These are phyloP conservation scores for Phytophthora cajani DNA, from an alignment of 352 stramenopile species.

Conservation along the genomic window DNA sequence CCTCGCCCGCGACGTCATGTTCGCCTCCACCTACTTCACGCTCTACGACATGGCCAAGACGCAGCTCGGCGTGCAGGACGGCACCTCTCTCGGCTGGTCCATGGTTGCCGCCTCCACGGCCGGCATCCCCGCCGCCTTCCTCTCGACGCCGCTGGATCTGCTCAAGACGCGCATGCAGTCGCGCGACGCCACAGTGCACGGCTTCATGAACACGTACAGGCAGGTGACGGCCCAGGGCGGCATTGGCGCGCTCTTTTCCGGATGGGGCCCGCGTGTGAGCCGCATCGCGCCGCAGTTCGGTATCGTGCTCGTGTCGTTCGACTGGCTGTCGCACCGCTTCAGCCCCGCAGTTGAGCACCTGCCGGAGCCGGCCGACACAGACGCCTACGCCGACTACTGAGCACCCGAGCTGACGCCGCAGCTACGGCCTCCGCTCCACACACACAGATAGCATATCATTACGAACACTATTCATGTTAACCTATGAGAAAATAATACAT, in stretches of 20 bases:
- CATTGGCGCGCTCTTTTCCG: slow-evolving; percentile 61
- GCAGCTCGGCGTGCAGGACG: slow-evolving; percentile 67
- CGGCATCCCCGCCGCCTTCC: slow-evolving; percentile 75
- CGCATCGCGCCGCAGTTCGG: slow-evolving; percentile 84
- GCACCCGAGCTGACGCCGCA: not conserved
- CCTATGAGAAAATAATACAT: slow-evolving; percentile 43
- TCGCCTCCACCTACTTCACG: slow-evolving; percentile 82
- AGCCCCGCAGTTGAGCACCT: slow-evolving; percentile 21
- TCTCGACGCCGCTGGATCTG: slow-evolving; percentile 80
- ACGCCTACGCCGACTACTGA: slow-evolving; percentile 47
- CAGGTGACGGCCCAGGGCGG: slow-evolving; percentile 64
- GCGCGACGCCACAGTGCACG: slow-evolving; percentile 45
- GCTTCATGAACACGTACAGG: slow-evolving; percentile 60
- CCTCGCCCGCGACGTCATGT: slow-evolving; percentile 74
- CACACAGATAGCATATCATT: slow-evolving; percentile 30
- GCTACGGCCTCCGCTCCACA: not conserved
- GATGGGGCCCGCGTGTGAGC: slow-evolving; percentile 73
- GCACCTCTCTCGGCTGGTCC: slow-evolving; percentile 71
- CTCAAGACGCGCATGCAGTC: slow-evolving; percentile 88
- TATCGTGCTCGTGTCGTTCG: slow-evolving; percentile 83
- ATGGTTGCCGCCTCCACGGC: slow-evolving; percentile 76
- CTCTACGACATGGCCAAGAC: slow-evolving; percentile 80
- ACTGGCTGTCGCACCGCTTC: slow-evolving; percentile 80
- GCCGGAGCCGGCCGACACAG: slow-evolving; percentile 32
- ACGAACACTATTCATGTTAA: slow-evolving; percentile 41